Evolutionary conservation across 2,329 filamentous ascomycete genomes (phyloP).

Genomic region (Cladophialophora carrionii): DNA sequence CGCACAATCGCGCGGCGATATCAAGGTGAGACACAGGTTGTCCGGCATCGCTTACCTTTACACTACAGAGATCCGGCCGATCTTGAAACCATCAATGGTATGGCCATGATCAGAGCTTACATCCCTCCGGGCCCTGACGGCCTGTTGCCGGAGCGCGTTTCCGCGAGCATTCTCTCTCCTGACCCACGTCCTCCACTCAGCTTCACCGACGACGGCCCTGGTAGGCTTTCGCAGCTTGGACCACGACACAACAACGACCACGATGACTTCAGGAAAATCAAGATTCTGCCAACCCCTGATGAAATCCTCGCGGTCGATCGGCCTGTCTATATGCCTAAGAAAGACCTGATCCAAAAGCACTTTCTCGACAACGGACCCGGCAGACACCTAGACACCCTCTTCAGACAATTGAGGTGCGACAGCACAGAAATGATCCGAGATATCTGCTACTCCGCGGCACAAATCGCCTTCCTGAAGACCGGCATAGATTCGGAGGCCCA

Average conservation of each 20-base stretch:
- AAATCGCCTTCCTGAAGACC: slow-evolving; percentile 25
- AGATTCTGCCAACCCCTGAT: slow-evolving; percentile 45
- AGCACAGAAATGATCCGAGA: slow-evolving; percentile 41
- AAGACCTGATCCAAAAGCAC: slow-evolving; percentile 38
- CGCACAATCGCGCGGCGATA: neutral
- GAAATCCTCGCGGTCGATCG: slow-evolving; percentile 42
- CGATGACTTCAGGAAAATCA: slow-evolving; percentile 42
- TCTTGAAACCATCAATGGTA: neutral
- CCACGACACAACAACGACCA: slow-evolving; percentile 47
- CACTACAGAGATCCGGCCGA: neutral
- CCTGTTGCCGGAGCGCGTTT: neutral
- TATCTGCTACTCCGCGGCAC: slow-evolving; percentile 41
- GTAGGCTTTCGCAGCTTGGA: slow-evolving; percentile 34
- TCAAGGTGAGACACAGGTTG: neutral
- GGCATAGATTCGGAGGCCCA: neutral
- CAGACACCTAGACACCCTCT: slow-evolving; percentile 44
- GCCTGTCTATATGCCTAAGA: slow-evolving; percentile 43
- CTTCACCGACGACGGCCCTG: slow-evolving; percentile 39
- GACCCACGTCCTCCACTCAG: slow-evolving; percentile 24
- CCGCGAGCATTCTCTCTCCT: slow-evolving; percentile 10
- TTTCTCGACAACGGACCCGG: slow-evolving; percentile 40
- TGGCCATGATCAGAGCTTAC: slow-evolving; percentile 1
- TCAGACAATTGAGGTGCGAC: slow-evolving; percentile 46
- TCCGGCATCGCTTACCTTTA: neutral
- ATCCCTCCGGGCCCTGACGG: neutral